A percentile compares a stretch with the other conserved stretches of the same genome.
phyloP scores from a whole-genome alignment of 139 green algal genomes.

The Chlamydomonas sphaeroides region DNA sequence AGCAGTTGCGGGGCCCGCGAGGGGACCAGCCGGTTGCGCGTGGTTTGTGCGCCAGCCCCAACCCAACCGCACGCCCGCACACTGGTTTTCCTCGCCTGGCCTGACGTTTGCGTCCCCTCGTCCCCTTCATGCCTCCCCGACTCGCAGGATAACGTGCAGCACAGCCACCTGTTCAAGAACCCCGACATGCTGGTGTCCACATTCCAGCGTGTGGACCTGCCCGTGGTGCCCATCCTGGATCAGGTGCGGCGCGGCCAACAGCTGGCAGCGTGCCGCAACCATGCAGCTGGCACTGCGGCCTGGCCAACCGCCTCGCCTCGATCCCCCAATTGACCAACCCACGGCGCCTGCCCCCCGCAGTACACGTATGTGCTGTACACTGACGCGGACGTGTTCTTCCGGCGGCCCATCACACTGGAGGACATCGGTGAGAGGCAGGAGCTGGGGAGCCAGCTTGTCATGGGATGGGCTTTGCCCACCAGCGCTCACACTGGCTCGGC shows the following conservation, averaged over 20 bases:
- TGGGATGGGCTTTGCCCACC: too few relatives aligned
- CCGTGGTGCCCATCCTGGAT: slow-evolving; percentile 38
- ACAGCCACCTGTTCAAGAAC: slow-evolving; percentile 36
- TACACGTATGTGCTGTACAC: slow-evolving; percentile 55
- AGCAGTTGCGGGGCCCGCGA: background rate
- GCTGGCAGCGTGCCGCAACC: too few relatives aligned
- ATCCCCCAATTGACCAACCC: too few relatives aligned
- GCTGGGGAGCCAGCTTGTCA: background rate
- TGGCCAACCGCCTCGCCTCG: too few relatives aligned
- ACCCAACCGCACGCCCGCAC: too few relatives aligned
- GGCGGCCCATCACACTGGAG: slow-evolving; percentile 32
- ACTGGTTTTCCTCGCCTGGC: background rate
- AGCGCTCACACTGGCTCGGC: too few relatives aligned
- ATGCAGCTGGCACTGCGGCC: too few relatives aligned
- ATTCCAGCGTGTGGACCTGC: slow-evolving; percentile 48
- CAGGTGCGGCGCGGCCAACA: too few relatives aligned
- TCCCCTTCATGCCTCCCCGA: background rate
- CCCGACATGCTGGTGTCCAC: slow-evolving; percentile 41
- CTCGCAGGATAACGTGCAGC: slow-evolving; percentile 38
- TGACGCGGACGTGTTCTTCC: slow-evolving; percentile 54
- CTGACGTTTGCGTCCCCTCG: background rate
- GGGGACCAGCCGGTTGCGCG: background rate
- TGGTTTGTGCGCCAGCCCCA: background rate
- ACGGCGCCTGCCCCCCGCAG: too few relatives aligned
- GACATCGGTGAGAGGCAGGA: slow-evolving; percentile 42